A percentile compares a stretch with the other conserved stretches of the same genome.
Conservation (phyloP, 257 asterid genomes). For the Petrea volubilis region DNA sequence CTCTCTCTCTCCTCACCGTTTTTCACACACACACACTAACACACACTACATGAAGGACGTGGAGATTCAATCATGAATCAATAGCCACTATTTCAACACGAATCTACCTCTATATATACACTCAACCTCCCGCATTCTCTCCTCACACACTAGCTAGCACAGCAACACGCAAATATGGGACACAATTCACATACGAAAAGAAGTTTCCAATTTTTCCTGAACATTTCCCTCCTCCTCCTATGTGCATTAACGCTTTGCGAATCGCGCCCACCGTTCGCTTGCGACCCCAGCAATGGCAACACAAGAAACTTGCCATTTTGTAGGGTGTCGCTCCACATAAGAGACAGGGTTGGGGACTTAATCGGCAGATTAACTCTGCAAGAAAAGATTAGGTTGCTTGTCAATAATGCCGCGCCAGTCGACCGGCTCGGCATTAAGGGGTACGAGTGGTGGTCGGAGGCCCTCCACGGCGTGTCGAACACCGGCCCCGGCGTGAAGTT, state of each 20-base stretch:
- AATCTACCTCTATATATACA: conserved; percentile 27
- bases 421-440: conserved; percentile 69
- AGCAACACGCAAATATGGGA: conserved; percentile 1
- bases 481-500: conserved; percentile 76
- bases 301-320: conserved; percentile 58
- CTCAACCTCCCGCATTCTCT: conserved; percentile 7
- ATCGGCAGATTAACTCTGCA: conserved; percentile 63
- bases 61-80: conserved; percentile 35
- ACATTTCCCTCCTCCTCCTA: conserved; percentile 22
- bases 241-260: conserved; percentile 29
- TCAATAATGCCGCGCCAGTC: conserved; percentile 85
- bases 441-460: conserved; percentile 99
- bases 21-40: conserved; percentile 24
- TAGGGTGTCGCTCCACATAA: conserved; percentile 41
- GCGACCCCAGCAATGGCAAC: conserved; percentile 55
- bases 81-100: not conserved
- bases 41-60: conserved; percentile 37
- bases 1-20: not conserved
- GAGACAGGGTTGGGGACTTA: conserved; percentile 67
- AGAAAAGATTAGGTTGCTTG: conserved; percentile 67
- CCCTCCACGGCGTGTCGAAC: conserved; percentile 86
- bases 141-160: not conserved
- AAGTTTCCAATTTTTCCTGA: not conserved
- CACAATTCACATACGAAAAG: not conserved
- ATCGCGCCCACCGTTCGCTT: conserved; percentile 67